A percentile compares a stretch with the other conserved stretches of the same genome.
phyloP scores from a whole-genome alignment of 345 rosid species.

The Hevea brasiliensis region DNA sequence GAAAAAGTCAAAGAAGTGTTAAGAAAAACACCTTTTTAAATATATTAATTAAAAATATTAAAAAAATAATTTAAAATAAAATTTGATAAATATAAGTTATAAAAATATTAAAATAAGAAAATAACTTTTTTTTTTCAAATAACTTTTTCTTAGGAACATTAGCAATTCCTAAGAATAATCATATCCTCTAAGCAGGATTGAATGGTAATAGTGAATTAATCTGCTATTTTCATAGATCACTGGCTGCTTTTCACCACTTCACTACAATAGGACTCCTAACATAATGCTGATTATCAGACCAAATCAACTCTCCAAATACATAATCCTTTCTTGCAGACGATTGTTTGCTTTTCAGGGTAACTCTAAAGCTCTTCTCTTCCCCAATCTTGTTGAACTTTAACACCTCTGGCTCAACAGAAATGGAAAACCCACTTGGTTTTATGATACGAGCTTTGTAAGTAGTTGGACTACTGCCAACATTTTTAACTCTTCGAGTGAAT shows the following conservation, averaged over 20 bases:
- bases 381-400: conserved; percentile 26
- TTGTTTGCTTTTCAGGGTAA: conserved; percentile 17
- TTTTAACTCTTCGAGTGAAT: conserved; percentile 24
- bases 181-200: background rate
- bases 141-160: background rate
- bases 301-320: conserved; percentile 27
- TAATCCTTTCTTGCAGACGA: conserved; percentile 31
- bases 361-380: conserved; percentile 23
- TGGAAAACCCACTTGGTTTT: conserved; percentile 19
- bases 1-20: too few relatives aligned
- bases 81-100: too few relatives aligned
- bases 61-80: too few relatives aligned
- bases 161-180: background rate
- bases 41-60: too few relatives aligned
- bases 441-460: conserved; percentile 13
- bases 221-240: background rate
- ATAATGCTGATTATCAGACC: conserved; percentile 24
- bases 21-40: too few relatives aligned
- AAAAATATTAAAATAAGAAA: too few relatives aligned
- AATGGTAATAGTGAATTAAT: background rate
- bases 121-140: too few relatives aligned
- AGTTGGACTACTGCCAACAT: conserved; percentile 26
- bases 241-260: conserved; percentile 11
- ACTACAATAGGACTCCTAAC: conserved; percentile 33
- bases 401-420: conserved; percentile 21